These are phyloP conservation scores for Ottelia alismoides DNA, from an alignment of 106 monocot species.

Conservation along the genomic window DNA sequence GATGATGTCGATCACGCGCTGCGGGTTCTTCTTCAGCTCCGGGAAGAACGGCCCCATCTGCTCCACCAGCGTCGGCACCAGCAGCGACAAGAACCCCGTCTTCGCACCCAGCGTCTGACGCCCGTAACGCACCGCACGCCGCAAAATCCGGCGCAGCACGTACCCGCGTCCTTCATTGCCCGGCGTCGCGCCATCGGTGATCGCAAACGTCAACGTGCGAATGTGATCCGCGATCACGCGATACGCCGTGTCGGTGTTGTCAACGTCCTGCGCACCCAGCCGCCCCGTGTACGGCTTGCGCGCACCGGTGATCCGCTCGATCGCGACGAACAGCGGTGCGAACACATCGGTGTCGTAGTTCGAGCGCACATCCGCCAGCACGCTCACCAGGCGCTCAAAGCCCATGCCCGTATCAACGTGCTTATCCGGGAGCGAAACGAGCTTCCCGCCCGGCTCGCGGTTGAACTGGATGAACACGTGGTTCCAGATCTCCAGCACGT, in stretches of 20 bases:
- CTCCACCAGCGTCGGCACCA: too few relatives aligned
- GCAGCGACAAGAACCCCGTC: too few relatives aligned
- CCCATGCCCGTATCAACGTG: slow-evolving; percentile 97
- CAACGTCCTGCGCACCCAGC: slow-evolving; percentile 68
- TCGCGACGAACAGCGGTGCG: slow-evolving; percentile 72
- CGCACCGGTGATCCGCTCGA: slow-evolving; percentile 75
- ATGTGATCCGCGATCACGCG: slow-evolving; percentile 93
- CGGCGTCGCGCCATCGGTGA: slow-evolving; percentile 99
- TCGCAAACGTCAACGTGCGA: slow-evolving; percentile 84
- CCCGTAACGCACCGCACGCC: too few relatives aligned
- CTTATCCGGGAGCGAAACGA: slow-evolving; percentile 66
- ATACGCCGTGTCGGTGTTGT: slow-evolving; percentile 87
- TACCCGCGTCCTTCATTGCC: too few relatives aligned
- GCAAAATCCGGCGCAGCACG: too few relatives aligned
- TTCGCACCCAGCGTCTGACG: too few relatives aligned
- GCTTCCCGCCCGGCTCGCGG: slow-evolving; percentile 63
- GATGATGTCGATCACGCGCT: too few relatives aligned
- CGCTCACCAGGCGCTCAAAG: slow-evolving; percentile 75
- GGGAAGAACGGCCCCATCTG: too few relatives aligned
- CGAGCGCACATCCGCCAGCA: slow-evolving; percentile 89
- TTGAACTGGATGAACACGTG: slow-evolving; percentile 99
- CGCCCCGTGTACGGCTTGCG: slow-evolving; percentile 58
- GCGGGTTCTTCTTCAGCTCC: too few relatives aligned
- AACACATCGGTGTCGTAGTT: slow-evolving; percentile 97
- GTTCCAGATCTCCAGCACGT: slow-evolving; percentile 96